Percentiles rank a stretch among this genome's conserved stretches.
phyloP scores from a whole-genome alignment of 768 basidiomycete species.

The Boletus subparvulus region DNA sequence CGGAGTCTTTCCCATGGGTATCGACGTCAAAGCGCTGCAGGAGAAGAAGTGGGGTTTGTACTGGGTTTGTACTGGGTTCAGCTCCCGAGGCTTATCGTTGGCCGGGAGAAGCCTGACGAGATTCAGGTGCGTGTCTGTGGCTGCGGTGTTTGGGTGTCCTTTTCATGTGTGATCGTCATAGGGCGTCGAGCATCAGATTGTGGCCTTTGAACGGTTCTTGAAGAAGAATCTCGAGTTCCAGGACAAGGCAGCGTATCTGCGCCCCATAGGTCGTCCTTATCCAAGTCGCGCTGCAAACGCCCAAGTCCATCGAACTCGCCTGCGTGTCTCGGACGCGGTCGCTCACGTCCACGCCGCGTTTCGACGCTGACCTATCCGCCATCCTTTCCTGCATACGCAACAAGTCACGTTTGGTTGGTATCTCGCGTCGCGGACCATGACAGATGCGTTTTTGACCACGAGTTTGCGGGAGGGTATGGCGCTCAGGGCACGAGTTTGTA shows the following conservation, averaged over 20 bases:
- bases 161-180: slow-evolving; percentile 13
- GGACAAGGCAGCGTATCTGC: too few relatives aligned
- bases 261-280: too few relatives aligned
- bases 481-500: too few relatives aligned
- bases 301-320: slow-evolving; percentile 70
- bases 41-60: slow-evolving; percentile 54
- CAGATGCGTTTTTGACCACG: slow-evolving; percentile 76
- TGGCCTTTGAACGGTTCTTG: slow-evolving; percentile 80
- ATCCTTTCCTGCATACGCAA: slow-evolving; percentile 73
- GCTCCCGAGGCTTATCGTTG: too few relatives aligned
- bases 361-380: slow-evolving; percentile 80
- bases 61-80: neutral
- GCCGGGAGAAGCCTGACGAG: too few relatives aligned
- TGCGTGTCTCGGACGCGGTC: slow-evolving; percentile 33
- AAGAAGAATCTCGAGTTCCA: too few relatives aligned
- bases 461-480: slow-evolving; percentile 90
- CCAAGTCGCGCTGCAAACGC: slow-evolving; percentile 73
- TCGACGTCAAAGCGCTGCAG: slow-evolving; percentile 68
- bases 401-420: slow-evolving; percentile 89
- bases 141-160: too few relatives aligned
- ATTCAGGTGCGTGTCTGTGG: neutral
- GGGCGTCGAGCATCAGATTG: slow-evolving; percentile 80
- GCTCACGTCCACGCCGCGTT: slow-evolving; percentile 45
- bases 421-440: slow-evolving; percentile 74
- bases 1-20: slow-evolving; percentile 89